Base-by-base conservation (phyloP, 2,329 filamentous ascomycete genomes). In the Furcasterigmium furcatum region DNA sequence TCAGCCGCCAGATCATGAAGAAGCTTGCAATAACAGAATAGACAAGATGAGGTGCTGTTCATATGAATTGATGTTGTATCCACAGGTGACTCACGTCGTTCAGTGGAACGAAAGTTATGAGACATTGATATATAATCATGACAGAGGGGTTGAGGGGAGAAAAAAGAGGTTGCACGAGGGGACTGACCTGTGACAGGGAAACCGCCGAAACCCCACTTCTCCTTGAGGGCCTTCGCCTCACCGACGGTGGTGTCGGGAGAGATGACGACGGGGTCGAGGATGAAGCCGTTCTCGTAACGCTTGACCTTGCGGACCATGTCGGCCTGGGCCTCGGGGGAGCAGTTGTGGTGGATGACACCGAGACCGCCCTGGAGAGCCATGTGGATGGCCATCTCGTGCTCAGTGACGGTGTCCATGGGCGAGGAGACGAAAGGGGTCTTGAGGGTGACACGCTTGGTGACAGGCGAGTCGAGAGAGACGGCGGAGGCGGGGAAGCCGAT, bases 61-160 rank as follows among this genome's bases (percentile, higher is more conserved):
- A 63, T 64, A 60, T 55, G 61, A 63, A 32, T 39, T 45, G 36
- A 24, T 65, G 72, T 71, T 77, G 45, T 51, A 71, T 96, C 91
- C 89, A 81, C 91, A 96, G 76, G 79, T 89, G 80, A 80, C 84
- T 74, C 52, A 79, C 45, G 43, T 52, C 79, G 85, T 95, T 80
- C 89, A 90, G 94, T 92, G 92, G 94, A 99, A 99, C 94, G 94
- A 99, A 99, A 99, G 94, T 97, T 97, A 96, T 87, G 82, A 74
- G 73, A 76, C 80, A 77, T 75, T 72, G 78, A 76, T 82, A 77
- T 80, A 78, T 89, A 94, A 96, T 96, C 88, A 91, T 70, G 64
- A 58, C 72, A 72, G 48, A 57, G 61, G 45, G 29, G 24, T 21
- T 38, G 47, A 46, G 51, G 54, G 44, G 44, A 24, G 32, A 45